These are phyloP conservation scores for Yamadazyma atlantica DNA, from an alignment of 1,139 yeast species.

Conservation along the genomic window DNA sequence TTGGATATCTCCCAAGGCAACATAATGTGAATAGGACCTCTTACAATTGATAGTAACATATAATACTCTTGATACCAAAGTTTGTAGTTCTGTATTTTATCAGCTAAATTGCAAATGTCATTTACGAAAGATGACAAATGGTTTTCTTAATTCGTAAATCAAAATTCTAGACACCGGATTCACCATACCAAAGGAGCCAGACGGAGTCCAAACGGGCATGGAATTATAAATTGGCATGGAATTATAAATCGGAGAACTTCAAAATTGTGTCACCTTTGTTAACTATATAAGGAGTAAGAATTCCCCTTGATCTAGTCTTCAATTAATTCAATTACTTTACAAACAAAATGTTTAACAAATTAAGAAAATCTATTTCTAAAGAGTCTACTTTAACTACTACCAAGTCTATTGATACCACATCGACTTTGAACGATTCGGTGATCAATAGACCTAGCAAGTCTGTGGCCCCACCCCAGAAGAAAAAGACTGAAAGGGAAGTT, in stretches of 20 bases:
- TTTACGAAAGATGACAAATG: too few relatives aligned
- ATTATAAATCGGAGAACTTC: not conserved
- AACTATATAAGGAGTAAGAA: not conserved
- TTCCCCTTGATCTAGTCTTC: not conserved
- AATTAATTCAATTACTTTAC: not conserved
- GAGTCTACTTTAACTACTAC: conserved; percentile 7
- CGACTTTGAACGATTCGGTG: not conserved
- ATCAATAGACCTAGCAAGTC: not conserved
- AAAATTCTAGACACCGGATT: too few relatives aligned
- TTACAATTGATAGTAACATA: too few relatives aligned
- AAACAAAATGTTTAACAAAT: not conserved
- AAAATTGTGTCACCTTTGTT: not conserved
- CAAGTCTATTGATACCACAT: conserved; percentile 6
- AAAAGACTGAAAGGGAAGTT: not conserved
- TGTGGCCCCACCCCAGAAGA: not conserved
- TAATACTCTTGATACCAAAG: too few relatives aligned
- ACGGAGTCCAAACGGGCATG: too few relatives aligned
- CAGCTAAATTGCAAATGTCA: too few relatives aligned
- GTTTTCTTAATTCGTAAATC: too few relatives aligned
- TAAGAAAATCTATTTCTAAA: conserved; percentile 7
- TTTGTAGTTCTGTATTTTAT: too few relatives aligned
- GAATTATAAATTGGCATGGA: too few relatives aligned
- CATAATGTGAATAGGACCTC: too few relatives aligned
- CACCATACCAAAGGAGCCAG: too few relatives aligned
- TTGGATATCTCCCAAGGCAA: too few relatives aligned